Conservation (phyloP, 441 rosid genomes). For the Oxalis stricta region DNA sequence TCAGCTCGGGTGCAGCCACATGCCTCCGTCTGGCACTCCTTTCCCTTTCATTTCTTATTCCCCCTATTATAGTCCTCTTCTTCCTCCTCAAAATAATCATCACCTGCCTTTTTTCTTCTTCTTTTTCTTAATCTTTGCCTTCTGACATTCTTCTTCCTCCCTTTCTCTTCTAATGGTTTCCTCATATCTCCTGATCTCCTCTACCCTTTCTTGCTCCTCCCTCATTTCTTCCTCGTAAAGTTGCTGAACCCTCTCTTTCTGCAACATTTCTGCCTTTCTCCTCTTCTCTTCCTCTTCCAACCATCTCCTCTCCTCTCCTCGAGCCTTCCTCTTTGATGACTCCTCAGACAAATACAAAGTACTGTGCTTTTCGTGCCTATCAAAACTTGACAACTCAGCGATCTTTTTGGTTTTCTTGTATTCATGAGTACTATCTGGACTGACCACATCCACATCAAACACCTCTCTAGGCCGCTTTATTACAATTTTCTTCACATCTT, state of each 20-base stretch:
- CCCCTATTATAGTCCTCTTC: constrained; percentile 48
- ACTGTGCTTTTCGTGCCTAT: constrained; percentile 33
- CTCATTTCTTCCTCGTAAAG: constrained; percentile 26
- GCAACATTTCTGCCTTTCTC: constrained; percentile 38
- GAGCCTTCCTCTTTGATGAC: constrained; percentile 38
- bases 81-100: constrained; percentile 52
- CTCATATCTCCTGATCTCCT: constrained; percentile 59
- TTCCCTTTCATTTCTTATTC: constrained; percentile 61
- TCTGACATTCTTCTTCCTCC: constrained; percentile 75
- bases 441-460: constrained; percentile 53
- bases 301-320: constrained; percentile 55
- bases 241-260: constrained; percentile 37
- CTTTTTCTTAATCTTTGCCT: constrained; percentile 73
- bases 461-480: constrained; percentile 70
- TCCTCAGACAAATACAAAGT: constrained; percentile 26
- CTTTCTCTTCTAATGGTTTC: constrained; percentile 63
- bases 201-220: constrained; percentile 49
- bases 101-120: constrained; percentile 44
- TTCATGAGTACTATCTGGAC: constrained; percentile 68
- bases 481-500: constrained; percentile 63
- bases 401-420: constrained; percentile 72
- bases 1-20: constrained; percentile 37
- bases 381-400: constrained; percentile 63
- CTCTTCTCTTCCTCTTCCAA: constrained; percentile 79
- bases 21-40: constrained; percentile 48